Percentiles rank a stretch among this genome's conserved stretches.
Evolutionary conservation across 73 alveolate genomes (phyloP).

Genomic region (Durusdinium trenchii): DNA sequence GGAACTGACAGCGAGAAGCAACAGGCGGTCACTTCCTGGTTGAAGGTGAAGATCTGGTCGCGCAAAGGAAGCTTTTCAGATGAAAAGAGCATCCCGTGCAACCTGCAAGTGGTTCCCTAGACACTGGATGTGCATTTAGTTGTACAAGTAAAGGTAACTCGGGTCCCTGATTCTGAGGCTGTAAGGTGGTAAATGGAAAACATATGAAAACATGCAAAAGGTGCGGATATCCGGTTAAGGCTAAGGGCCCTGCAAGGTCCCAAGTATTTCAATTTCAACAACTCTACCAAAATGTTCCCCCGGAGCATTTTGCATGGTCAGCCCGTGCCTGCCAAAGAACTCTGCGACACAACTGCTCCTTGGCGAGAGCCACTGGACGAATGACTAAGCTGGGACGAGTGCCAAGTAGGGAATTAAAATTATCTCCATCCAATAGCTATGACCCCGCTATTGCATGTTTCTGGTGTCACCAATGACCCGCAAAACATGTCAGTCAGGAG

Average conservation of each 20-base stretch:
- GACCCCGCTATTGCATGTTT: background rate
- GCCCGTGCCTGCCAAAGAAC: constrained; percentile 69
- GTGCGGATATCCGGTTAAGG: no score
- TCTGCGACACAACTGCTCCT: constrained; percentile 82
- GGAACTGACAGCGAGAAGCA: background rate
- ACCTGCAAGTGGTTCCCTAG: background rate
- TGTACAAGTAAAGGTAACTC: no score
- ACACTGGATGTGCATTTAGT: no score
- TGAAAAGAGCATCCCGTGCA: constrained; percentile 58
- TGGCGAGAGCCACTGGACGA: background rate
- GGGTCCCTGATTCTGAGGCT: no score
- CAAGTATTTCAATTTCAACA: no score
- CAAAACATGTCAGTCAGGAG: background rate
- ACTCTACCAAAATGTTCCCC: no score
- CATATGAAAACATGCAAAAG: no score
- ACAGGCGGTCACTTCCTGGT: constrained; percentile 1
- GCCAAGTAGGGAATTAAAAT: background rate
- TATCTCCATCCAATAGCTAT: background rate
- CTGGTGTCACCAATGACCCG: background rate
- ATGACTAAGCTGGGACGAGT: background rate
- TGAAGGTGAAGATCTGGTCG: constrained; percentile 75
- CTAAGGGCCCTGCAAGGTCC: no score
- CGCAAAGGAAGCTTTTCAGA: constrained; percentile 51
- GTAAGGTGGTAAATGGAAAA: no score
- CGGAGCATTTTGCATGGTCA: no score